A percentile compares a stretch with the other conserved stretches of the same genome.
These are phyloP conservation scores for Blakeslea trispora DNA, from an alignment of 371 early-diverging fungal genomes.

Conservation along the genomic window DNA sequence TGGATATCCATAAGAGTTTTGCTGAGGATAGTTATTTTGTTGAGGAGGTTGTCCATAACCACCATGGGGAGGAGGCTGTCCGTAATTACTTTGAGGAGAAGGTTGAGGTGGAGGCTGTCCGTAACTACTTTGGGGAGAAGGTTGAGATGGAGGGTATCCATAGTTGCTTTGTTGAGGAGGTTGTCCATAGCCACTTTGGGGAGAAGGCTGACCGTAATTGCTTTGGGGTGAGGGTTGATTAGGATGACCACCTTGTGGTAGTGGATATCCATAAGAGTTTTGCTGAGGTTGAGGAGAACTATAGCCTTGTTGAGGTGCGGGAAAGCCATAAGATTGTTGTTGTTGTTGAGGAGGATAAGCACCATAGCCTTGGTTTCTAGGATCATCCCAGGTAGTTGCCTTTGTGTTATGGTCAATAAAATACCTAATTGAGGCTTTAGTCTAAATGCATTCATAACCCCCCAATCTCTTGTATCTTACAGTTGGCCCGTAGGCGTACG, in stretches of 20 bases:
- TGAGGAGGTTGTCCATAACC: conserved; percentile 1
- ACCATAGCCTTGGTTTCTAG: conserved; percentile 24
- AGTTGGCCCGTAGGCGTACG: conserved; percentile 44
- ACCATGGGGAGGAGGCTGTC: neutral
- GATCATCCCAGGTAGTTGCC: conserved; percentile 68
- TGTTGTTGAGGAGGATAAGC: conserved; percentile 15
- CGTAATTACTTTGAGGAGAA: conserved; percentile 3
- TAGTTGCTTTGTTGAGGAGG: conserved; percentile 6
- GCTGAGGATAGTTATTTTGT: too few species aligned
- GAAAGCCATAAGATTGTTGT: conserved; percentile 5
- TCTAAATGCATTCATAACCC: neutral
- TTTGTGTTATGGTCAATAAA: conserved; percentile 61
- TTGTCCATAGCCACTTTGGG: too few species aligned
- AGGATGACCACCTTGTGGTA: conserved; percentile 2
- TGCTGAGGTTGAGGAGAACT: conserved; percentile 22
- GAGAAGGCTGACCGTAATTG: conserved; percentile 1
- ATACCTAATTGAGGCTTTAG: conserved; percentile 36
- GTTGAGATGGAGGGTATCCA: too few species aligned
- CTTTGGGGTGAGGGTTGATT: conserved; percentile 10
- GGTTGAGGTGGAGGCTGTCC: conserved; percentile 7
- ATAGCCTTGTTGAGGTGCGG: conserved; percentile 11
- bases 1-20: neutral
- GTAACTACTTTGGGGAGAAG: conserved; percentile 4
- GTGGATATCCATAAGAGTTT: conserved; percentile 5
- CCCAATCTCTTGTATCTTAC: conserved; percentile 33